Conservation (phyloP, 257 asterid species). For the Thymus quinquecostatus region DNA sequence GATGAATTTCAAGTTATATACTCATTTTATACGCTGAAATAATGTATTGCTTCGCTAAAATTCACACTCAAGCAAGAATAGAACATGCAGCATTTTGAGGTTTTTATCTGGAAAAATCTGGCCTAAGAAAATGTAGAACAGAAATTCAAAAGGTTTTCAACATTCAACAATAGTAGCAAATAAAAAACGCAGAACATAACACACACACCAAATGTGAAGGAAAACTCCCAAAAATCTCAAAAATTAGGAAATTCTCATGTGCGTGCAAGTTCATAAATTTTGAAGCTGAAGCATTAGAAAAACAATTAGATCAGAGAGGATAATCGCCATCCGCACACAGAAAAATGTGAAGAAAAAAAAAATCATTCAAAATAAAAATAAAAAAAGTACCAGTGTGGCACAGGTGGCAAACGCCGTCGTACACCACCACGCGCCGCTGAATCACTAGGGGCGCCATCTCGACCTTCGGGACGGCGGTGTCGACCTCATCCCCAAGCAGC, state of each 20-base stretch:
- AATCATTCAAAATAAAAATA: too few species aligned
- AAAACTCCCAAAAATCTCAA: slow-evolving; percentile 12
- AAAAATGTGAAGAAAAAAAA: neutral
- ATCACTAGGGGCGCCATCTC: slow-evolving; percentile 50
- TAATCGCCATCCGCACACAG: too few species aligned
- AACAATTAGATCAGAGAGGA: neutral
- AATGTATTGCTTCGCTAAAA: neutral
- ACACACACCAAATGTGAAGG: neutral
- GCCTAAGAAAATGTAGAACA: neutral
- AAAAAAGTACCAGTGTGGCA: slow-evolving; percentile 65
- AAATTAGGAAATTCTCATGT: neutral
- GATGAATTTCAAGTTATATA: neutral
- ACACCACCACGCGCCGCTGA: slow-evolving; percentile 77
- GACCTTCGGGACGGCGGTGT: slow-evolving; percentile 28
- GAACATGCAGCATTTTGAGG: neutral
- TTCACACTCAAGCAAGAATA: neutral
- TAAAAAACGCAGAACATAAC: slow-evolving; percentile 5
- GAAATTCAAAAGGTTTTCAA: neutral
- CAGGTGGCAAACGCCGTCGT: slow-evolving; percentile 94
- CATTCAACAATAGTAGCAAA: neutral
- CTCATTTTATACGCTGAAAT: neutral
- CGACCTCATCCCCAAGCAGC: slow-evolving; percentile 27
- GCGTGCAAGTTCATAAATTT: neutral
- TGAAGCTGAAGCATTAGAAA: slow-evolving; percentile 8
- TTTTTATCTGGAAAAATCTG: neutral